These are phyloP conservation scores for Stemphylium vesicarium DNA, from an alignment of 2,329 filamentous ascomycete genomes.

Conservation along the genomic window DNA sequence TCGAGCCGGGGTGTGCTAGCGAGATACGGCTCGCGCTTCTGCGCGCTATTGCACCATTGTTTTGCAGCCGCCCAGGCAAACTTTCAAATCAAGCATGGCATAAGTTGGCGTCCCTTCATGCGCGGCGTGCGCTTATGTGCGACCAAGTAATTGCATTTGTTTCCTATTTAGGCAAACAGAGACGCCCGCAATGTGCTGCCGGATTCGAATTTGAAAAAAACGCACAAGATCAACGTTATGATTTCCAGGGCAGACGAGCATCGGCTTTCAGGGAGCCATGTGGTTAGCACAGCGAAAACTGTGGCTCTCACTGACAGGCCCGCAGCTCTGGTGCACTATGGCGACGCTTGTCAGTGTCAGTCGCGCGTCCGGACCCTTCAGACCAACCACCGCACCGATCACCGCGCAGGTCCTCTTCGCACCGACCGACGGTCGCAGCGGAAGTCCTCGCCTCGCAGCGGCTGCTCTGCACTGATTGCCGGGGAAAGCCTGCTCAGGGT, in stretches of 20 bases:
- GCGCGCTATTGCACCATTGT: constrained; percentile 36
- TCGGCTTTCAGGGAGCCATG: constrained; percentile 15
- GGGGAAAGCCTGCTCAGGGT: constrained; percentile 27
- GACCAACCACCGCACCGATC: constrained; percentile 30
- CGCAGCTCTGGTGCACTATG: constrained; percentile 33
- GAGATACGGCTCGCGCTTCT: constrained; percentile 25
- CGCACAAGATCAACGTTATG: not conserved
- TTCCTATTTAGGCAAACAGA: constrained; percentile 13
- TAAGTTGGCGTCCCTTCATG: constrained; percentile 24
- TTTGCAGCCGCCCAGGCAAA: constrained; percentile 34
- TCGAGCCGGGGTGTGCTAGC: constrained; percentile 29
- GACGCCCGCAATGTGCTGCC: constrained; percentile 2
- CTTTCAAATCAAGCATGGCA: constrained; percentile 30
- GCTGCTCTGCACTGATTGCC: constrained; percentile 15
- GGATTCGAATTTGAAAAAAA: not conserved
- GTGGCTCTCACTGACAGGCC: constrained; percentile 45
- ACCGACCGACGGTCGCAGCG: constrained; percentile 23
- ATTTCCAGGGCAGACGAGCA: constrained; percentile 2
- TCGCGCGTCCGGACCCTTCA: constrained; percentile 35
- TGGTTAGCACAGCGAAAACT: constrained; percentile 33
- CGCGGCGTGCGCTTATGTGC: constrained; percentile 24
- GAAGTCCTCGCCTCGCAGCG: constrained; percentile 19
- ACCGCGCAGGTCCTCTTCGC: constrained; percentile 21
- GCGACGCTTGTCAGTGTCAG: constrained; percentile 42
- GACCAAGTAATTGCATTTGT: constrained; percentile 15